These are phyloP conservation scores for Barnettozyma siamensis DNA, from an alignment of 805 yeast genomes.

Conservation along the genomic window DNA sequence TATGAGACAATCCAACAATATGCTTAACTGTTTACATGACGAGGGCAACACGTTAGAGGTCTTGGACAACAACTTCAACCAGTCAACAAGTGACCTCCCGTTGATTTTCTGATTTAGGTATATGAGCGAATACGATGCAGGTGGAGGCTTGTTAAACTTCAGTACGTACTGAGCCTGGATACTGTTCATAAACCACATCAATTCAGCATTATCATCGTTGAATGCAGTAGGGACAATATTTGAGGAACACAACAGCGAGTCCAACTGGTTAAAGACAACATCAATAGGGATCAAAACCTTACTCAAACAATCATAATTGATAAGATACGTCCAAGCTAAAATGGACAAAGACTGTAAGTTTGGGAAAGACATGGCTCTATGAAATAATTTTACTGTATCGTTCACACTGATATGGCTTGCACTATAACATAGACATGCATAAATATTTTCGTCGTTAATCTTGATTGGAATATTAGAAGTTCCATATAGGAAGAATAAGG, in stretches of 20 bases:
- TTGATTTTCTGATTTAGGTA: conserved; percentile 16
- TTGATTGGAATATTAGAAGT: conserved; percentile 10
- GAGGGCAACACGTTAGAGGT: conserved; percentile 5
- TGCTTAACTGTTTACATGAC: neutral
- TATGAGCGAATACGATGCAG: conserved; percentile 28
- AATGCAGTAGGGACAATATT: conserved; percentile 3
- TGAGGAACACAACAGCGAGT: conserved; percentile 1
- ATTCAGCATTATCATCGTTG: conserved; percentile 23
- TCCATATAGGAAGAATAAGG: conserved; percentile 11
- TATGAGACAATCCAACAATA: conserved; percentile 10
- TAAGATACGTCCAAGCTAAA: conserved; percentile 9
- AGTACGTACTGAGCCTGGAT: conserved; percentile 40
- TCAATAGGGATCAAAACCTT: conserved; percentile 11
- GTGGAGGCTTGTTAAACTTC: conserved; percentile 35
- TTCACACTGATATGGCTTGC: conserved; percentile 7
- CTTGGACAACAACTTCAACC: conserved; percentile 11
- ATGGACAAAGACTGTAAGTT: conserved; percentile 8
- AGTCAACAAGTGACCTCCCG: conserved; percentile 2
- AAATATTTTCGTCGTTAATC: conserved; percentile 3
- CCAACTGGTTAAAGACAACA: conserved; percentile 9
- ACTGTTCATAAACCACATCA: conserved; percentile 39
- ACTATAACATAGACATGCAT: conserved; percentile 8
- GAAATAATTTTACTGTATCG: conserved; percentile 10
- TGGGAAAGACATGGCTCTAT: conserved; percentile 3
- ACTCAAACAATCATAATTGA: conserved; percentile 5